Evolutionary conservation across 805 yeast genomes (phyloP), one percentile per base, ranked within the genome.

Genomic region (Schizosaccharomyces osmophilus): DNA sequence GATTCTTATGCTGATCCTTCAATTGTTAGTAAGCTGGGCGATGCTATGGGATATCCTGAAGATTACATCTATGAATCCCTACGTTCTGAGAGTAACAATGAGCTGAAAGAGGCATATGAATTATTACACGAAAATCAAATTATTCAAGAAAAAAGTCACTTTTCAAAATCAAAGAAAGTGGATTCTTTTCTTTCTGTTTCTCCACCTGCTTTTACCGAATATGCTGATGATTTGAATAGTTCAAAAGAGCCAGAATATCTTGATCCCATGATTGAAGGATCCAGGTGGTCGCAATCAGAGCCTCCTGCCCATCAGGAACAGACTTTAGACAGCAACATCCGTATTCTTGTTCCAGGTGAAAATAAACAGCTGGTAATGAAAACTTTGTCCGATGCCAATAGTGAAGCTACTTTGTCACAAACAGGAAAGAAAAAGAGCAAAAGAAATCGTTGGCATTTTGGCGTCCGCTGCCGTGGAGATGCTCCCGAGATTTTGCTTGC

Each of bases 401-500:
- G 17, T 29, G 36, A 17, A 19, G 51, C 26, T n/a, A 24, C 22
- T 45, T 73, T 73, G 59, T 79, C 79, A 1, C 74, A 74, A 54
- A 73, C 80, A 6, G 78, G 82, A 61, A 72, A 79, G 0, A 70
- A 71, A 64, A 69, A 72, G 62, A 67, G 69, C 48, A 66, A 69
- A 39, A 74, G 31, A 72, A 87, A 95, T 5, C 82, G 95, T 72
- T 93, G 98, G 98, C 98, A 93, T 75, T 93, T 93, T 69, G 98
- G 98, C 65, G 93, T 93, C 64, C 78, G 98, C 69, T 87, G 96
- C 8, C 78, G 97, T 68, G 87, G 96, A 0, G 93, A 93, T 70
- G 97, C 98, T 42, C 76, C 93, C 67, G 98, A 93, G 71, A 98
- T 93, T 3, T 93, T 93, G 97, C 96, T 97, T 32, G 98, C 93